Conservation (phyloP, 192 early-diverging fungal genomes). For the Chytriomyces confervae region DNA sequence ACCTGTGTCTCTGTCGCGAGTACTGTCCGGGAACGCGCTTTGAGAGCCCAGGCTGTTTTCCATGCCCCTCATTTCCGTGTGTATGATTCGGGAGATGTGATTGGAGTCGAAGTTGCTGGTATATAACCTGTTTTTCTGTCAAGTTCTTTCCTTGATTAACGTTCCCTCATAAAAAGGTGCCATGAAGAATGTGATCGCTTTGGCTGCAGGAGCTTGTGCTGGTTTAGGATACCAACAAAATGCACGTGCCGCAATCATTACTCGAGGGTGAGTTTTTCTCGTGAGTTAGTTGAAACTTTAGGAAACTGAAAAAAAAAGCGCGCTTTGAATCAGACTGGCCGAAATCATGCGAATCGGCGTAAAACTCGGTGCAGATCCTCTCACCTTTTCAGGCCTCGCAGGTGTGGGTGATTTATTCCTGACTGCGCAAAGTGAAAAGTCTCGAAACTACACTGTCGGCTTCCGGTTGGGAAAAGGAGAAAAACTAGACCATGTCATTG, state of each 20-base stretch:
- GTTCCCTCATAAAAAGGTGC: slow-evolving; percentile 36
- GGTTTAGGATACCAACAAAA: slow-evolving; percentile 58
- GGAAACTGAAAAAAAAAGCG: not conserved
- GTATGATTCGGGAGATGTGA: slow-evolving; percentile 49
- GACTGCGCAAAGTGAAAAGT: slow-evolving; percentile 57
- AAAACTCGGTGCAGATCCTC: slow-evolving; percentile 54
- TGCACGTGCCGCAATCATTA: slow-evolving; percentile 59
- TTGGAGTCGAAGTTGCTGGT: slow-evolving; percentile 56
- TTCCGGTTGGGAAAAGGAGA: slow-evolving; percentile 57
- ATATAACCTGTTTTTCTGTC: not conserved
- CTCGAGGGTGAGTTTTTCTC: slow-evolving; percentile 39
- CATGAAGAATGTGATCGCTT: slow-evolving; percentile 60
- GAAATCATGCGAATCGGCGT: slow-evolving; percentile 57
- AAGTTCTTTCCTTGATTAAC: not conserved
- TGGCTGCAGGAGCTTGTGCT: slow-evolving; percentile 54
- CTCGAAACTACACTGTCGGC: slow-evolving; percentile 60
- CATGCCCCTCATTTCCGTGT: slow-evolving; percentile 60
- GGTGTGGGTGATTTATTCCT: slow-evolving; percentile 58
- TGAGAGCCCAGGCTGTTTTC: slow-evolving; percentile 51
- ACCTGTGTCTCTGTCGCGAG: slow-evolving; percentile 56
- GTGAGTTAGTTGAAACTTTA: not conserved
- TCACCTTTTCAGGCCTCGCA: slow-evolving; percentile 56
- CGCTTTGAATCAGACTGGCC: slow-evolving; percentile 29
- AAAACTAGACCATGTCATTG: slow-evolving; percentile 49
- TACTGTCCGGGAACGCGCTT: slow-evolving; percentile 31